Evolutionary conservation across 805 yeast genomes (phyloP), one percentile per base, ranked within the genome.

Genomic region (Geotrichum ghanense): DNA sequence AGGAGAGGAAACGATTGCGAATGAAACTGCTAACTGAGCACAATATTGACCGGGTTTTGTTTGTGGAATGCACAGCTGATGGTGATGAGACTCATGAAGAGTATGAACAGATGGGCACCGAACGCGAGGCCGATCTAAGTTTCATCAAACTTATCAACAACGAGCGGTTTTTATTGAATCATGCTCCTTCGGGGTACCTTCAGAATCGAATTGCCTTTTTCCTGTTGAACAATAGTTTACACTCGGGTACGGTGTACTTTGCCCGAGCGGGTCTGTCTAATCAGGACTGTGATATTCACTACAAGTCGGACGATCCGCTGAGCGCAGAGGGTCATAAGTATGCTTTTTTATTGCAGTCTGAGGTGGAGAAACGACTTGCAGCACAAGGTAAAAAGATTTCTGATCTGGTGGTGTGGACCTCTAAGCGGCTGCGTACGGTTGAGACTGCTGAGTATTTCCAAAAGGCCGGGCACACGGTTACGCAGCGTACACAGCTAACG

Each of bases 91-190:
- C 86, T 54, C 74, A 80, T 46, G 79, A 83, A 0, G 72, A 74
- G 37, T 92, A 86, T 62, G 81, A 83, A 62, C 82, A 81, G 44
- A 76, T 90, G 76, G 70, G 74, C 26, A 12, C 37, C 5, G 14
- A 5, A n/a, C 12, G 16, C 37, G 81, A 76, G 46, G 67, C 70
- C 24, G 70, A 73, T 14, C 68, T 88, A 47, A 76, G 83, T 22
- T 92, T 78, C 65, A 81, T 92, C 60, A 87, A 89, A 65, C 79
- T 86, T 56, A 82, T 84, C 59, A 89, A 92, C 62, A 96, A 97
- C 17, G 92, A 87, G 60, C 67, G 83, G 53, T 72, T 90, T 48
- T 79, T 83, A 41, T 74, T 89, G 49, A 83, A 86, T 65, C 78
- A 85, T 58, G 79, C 89, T 37, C 82, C 83, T 53, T 77, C 85